Conservation (phyloP, 2,329 filamentous ascomycete species). For the Apiospora phragmitis region DNA sequence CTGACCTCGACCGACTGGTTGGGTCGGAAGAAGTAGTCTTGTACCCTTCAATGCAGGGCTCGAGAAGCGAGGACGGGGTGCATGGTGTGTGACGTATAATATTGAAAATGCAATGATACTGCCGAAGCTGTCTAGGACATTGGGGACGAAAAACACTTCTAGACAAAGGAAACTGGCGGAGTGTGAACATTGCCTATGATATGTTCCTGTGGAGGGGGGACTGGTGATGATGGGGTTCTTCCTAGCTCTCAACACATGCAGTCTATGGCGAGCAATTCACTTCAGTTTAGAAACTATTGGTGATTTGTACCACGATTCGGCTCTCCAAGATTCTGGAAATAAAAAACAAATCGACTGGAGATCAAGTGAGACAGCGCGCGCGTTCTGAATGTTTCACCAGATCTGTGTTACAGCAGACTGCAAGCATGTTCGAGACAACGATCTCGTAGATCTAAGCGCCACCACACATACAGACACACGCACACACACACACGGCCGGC, state of each 20-base stretch:
- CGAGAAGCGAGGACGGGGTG: slow-evolving; percentile 9
- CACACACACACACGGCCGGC: neutral
- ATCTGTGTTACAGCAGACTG: slow-evolving; percentile 12
- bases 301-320: neutral
- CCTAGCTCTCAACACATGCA: neutral
- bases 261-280: neutral
- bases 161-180: slow-evolving; percentile 7
- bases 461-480: neutral
- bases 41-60: slow-evolving; percentile 7
- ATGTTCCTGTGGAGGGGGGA: neutral
- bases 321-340: slow-evolving; percentile 11
- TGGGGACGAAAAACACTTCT: neutral
- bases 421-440: slow-evolving; percentile 4
- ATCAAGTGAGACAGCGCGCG: slow-evolving; percentile 11
- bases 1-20: slow-evolving; percentile 3
- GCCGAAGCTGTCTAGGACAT: slow-evolving; percentile 13
- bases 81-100: slow-evolving; percentile 11
- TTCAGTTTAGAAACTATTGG: slow-evolving; percentile 6
- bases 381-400: slow-evolving; percentile 1
- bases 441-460: slow-evolving; percentile 10
- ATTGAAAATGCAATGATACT: slow-evolving; percentile 8
- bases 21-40: slow-evolving; percentile 4
- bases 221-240: neutral
- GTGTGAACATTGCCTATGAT: neutral
- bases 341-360: slow-evolving; percentile 4